These are phyloP conservation scores for Aspergillus tanneri DNA, from an alignment of 2,329 filamentous ascomycete genomes.

Conservation along the genomic window DNA sequence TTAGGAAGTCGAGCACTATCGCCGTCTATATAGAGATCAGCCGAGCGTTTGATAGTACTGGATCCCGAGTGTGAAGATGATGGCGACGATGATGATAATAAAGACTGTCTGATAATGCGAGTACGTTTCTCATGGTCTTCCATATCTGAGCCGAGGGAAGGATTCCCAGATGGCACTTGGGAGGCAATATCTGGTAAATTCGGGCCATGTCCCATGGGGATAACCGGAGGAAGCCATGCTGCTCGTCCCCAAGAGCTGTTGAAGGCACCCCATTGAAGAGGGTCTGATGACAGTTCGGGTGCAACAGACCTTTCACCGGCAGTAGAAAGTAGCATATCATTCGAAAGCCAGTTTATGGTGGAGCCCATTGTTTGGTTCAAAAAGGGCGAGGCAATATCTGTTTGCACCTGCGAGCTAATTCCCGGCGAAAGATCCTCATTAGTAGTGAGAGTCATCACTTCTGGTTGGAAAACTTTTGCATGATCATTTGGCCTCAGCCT, in stretches of 20 bases:
- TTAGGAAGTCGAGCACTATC: slow-evolving; percentile 27
- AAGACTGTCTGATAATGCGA: slow-evolving; percentile 21
- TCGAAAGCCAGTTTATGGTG: slow-evolving; percentile 41
- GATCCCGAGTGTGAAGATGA: slow-evolving; percentile 17
- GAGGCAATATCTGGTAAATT: slow-evolving; percentile 19
- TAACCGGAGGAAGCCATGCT: slow-evolving; percentile 31
- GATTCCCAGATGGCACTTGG: slow-evolving; percentile 21
- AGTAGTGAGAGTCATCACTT: slow-evolving; percentile 11
- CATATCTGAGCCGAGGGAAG: slow-evolving; percentile 19
- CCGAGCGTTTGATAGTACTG: slow-evolving; percentile 23
- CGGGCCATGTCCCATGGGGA: slow-evolving; percentile 17
- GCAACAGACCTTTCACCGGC: slow-evolving; percentile 15
- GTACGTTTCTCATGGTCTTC: slow-evolving; percentile 11
- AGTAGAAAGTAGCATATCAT: slow-evolving; percentile 27
- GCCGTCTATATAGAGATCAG: slow-evolving; percentile 31
- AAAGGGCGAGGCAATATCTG: slow-evolving; percentile 28
- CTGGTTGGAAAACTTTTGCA: slow-evolving; percentile 12
- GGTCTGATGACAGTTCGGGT: slow-evolving; percentile 16
- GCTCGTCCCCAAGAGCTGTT: slow-evolving; percentile 21
- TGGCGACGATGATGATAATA: slow-evolving; percentile 23
- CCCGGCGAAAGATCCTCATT: slow-evolving; percentile 22
- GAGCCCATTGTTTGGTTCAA: slow-evolving; percentile 30
- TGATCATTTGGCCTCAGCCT: slow-evolving; percentile 8
- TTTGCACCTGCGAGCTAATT: slow-evolving; percentile 17
- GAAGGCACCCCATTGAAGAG: slow-evolving; percentile 18